Evolutionary conservation across 306 rosid genomes (phyloP).

Genomic region (Lathyrus sativus): DNA sequence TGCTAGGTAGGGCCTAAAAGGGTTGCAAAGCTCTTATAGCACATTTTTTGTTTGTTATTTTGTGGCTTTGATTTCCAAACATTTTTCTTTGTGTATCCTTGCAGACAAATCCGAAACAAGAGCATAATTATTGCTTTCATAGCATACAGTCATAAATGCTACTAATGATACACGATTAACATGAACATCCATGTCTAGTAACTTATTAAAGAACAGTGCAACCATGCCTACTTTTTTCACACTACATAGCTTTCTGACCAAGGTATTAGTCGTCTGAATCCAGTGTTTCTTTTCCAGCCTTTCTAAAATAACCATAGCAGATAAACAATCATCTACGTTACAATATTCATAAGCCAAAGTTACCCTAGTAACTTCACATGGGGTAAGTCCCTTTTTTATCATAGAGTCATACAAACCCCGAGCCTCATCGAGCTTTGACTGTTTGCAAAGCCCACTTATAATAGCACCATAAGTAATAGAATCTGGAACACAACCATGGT

Average conservation of each 20-base stretch:
- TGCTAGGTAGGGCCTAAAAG: constrained; percentile 8
- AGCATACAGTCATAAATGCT: constrained; percentile 77
- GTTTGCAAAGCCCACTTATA: constrained; percentile 87
- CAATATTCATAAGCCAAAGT: too few relatives aligned
- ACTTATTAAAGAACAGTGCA: constrained; percentile 74
- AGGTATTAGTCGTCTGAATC: constrained; percentile 67
- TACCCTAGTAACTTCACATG: constrained; percentile 97
- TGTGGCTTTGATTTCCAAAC: too few relatives aligned
- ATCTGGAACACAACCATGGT: too few relatives aligned
- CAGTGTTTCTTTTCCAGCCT: constrained; percentile 69
- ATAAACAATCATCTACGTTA: too few relatives aligned
- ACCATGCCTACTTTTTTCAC: constrained; percentile 86
- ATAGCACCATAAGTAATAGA: constrained; percentile 70
- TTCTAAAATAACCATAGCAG: too few relatives aligned
- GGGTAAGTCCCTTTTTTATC: constrained; percentile 76
- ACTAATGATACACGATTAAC: constrained; percentile 77
- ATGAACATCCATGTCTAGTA: constrained; percentile 60
- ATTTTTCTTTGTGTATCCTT: constrained; percentile 61
- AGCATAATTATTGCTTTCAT: constrained; percentile 77
- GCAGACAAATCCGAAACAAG: constrained; percentile 73
- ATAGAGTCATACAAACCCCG: constrained; percentile 57
- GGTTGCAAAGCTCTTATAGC: background rate
- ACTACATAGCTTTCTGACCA: constrained; percentile 76
- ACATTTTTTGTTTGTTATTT: constrained; percentile 16
- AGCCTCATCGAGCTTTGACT: constrained; percentile 70